These are phyloP conservation scores for Sphenostylis stenocarpa DNA, from an alignment of 306 rosid genomes.

Conservation along the genomic window DNA sequence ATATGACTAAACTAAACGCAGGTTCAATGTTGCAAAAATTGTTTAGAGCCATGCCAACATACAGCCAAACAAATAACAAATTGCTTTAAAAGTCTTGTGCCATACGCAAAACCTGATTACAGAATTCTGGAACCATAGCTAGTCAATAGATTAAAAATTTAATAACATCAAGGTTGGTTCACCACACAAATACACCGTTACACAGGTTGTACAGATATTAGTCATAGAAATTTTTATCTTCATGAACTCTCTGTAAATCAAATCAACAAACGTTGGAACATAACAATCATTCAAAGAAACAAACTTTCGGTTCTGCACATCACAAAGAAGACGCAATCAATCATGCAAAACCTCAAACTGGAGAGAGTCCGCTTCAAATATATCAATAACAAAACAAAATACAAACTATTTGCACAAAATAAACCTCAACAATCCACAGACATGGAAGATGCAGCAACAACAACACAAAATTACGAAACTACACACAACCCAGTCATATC, in stretches of 20 bases:
- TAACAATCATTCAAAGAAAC: background rate
- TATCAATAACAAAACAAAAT: background rate
- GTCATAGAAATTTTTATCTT: background rate
- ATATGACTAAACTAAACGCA: background rate
- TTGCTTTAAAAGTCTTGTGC: background rate
- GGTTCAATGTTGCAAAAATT: background rate
- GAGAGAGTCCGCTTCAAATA: background rate
- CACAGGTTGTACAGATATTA: background rate
- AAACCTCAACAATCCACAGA: background rate
- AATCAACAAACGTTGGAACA: background rate
- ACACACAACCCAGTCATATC: background rate
- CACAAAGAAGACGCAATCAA: background rate
- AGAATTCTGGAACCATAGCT: background rate
- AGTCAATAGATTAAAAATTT: background rate
- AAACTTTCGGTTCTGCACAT: background rate
- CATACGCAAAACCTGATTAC: background rate
- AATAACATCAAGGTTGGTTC: background rate
- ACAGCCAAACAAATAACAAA: background rate
- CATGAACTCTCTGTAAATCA: conserved; percentile 6
- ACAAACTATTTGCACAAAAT: no score
- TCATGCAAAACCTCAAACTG: background rate
- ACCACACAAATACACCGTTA: background rate
- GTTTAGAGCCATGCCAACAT: background rate
- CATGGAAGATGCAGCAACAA: background rate
- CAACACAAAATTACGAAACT: background rate